These are phyloP conservation scores for Leucogyrophana mollusca DNA, from an alignment of 768 basidiomycete genomes.

Conservation along the genomic window DNA sequence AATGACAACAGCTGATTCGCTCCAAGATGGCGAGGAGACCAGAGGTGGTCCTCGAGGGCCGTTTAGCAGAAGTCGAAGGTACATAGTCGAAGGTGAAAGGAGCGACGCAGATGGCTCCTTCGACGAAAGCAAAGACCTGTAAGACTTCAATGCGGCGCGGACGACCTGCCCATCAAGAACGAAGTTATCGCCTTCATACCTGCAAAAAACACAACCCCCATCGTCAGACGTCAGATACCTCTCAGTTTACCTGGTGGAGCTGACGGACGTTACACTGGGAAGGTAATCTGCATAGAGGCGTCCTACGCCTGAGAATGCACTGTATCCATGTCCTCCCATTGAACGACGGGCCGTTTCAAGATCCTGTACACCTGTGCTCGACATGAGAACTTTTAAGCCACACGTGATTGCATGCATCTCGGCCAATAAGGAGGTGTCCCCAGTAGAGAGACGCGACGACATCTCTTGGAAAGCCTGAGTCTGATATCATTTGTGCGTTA, in stretches of 20 bases:
- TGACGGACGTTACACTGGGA: slow-evolving; percentile 59
- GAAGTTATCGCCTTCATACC: slow-evolving; percentile 80
- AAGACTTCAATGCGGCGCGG: slow-evolving; percentile 66
- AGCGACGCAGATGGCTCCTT: slow-evolving; percentile 7
- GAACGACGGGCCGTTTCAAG: slow-evolving; percentile 65
- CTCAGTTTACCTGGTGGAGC: neutral
- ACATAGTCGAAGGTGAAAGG: slow-evolving; percentile 26
- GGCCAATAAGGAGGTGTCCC: slow-evolving; percentile 62
- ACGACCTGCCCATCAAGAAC: slow-evolving; percentile 76
- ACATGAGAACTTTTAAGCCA: slow-evolving; percentile 64
- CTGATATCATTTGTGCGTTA: slow-evolving; percentile 28
- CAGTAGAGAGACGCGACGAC: slow-evolving; percentile 45
- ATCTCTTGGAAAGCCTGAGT: slow-evolving; percentile 48
- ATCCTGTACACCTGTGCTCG: slow-evolving; percentile 51
- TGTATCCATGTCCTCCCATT: slow-evolving; percentile 79
- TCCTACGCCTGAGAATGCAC: slow-evolving; percentile 66
- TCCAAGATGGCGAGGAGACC: slow-evolving; percentile 29
- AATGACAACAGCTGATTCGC: slow-evolving; percentile 39
- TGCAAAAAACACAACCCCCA: slow-evolving; percentile 18
- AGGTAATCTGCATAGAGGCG: slow-evolving; percentile 62
- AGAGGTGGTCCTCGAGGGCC: slow-evolving; percentile 16
- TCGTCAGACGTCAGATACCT: neutral
- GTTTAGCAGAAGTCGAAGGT: slow-evolving; percentile 51
- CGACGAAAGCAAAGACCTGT: slow-evolving; percentile 40
- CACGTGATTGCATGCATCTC: slow-evolving; percentile 73